phyloP scores from a whole-genome alignment of 192 early-diverging fungal genomes.

The Rhizoclosmatium globosum region DNA sequence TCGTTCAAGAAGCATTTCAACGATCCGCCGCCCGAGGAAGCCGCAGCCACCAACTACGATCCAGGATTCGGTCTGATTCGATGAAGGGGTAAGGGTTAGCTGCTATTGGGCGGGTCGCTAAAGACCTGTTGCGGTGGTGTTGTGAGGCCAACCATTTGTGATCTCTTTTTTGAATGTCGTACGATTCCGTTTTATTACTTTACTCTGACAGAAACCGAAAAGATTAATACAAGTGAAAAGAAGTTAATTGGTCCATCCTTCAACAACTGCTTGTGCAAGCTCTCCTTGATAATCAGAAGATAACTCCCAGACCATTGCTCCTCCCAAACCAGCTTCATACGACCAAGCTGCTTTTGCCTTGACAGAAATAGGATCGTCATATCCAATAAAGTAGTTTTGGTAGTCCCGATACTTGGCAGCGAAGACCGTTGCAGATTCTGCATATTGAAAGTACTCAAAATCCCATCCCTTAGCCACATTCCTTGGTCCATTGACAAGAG shows the following conservation, averaged over 20 bases:
- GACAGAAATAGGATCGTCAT: conserved; percentile 76
- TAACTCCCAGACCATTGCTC: conserved; percentile 21
- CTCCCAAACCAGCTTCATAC: neutral
- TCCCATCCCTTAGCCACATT: conserved; percentile 63
- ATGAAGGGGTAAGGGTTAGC: no score
- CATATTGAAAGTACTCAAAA: conserved; percentile 57
- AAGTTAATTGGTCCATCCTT: conserved; percentile 8
- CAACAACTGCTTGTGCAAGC: neutral
- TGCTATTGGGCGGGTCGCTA: no score
- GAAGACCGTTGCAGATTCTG: conserved; percentile 63
- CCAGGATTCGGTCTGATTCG: conserved; percentile 16
- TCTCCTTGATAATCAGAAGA: conserved; percentile 4
- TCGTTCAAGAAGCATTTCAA: conserved; percentile 74
- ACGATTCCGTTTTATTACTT: no score
- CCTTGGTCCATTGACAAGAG: neutral
- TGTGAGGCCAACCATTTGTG: neutral
- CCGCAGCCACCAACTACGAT: conserved; percentile 79
- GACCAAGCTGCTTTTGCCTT: conserved; percentile 67
- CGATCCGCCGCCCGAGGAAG: conserved; percentile 85
- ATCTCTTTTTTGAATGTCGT: neutral
- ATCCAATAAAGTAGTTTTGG: conserved; percentile 70
- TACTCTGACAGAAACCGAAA: no score
- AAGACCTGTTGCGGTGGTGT: neutral
- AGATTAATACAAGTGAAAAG: no score
- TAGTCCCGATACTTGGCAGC: conserved; percentile 42